These are phyloP conservation scores for Termitomyces sp. DNA, from an alignment of 768 basidiomycete species.

Conservation along the genomic window DNA sequence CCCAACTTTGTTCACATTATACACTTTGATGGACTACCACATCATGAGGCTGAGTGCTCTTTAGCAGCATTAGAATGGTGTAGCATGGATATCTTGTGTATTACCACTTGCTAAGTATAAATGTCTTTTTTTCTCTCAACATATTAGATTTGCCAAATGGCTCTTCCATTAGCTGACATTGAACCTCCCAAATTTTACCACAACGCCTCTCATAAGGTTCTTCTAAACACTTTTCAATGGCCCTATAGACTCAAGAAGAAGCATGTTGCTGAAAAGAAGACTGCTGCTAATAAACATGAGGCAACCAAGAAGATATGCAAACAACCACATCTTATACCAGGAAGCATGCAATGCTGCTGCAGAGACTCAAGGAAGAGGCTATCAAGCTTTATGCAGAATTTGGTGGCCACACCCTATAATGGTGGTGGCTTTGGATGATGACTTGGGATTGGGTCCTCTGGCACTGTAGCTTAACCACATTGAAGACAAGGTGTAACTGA, in stretches of 20 bases:
- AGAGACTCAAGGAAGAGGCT: not conserved
- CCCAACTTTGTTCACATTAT: not conserved
- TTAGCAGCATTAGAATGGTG: not conserved
- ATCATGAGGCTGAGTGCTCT: not conserved
- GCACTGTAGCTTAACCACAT: no score
- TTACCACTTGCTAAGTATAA: not conserved
- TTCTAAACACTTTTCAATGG: not conserved
- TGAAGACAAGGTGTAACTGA: no score
- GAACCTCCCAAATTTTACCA: not conserved
- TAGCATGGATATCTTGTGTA: not conserved
- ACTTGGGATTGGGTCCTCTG: no score
- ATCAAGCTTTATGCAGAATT: not conserved
- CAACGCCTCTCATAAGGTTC: not conserved
- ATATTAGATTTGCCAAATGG: no score
- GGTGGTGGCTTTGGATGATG: no score
- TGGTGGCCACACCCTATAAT: not conserved
- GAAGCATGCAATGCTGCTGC: not conserved
- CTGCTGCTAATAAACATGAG: not conserved
- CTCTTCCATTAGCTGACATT: not conserved
- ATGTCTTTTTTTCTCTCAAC: not conserved
- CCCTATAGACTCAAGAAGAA: not conserved
- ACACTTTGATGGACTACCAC: not conserved
- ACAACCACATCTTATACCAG: not conserved
- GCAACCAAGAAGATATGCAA: not conserved
- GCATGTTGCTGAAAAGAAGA: not conserved